phyloP scores from a whole-genome alignment of 345 rosid species.

The Pistacia integerrima region DNA sequence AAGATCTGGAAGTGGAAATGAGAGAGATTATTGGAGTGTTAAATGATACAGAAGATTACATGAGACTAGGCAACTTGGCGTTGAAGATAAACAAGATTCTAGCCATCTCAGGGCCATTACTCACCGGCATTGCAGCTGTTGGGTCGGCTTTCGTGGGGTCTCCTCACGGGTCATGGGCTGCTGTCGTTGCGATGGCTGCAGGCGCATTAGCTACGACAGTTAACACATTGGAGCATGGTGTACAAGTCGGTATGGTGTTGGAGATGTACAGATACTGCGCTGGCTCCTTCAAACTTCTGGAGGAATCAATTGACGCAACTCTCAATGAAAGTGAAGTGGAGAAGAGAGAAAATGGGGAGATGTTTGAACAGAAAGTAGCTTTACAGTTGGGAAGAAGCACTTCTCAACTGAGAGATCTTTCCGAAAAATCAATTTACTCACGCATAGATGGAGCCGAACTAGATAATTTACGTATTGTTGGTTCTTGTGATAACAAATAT shows the following conservation, averaged over 20 bases:
- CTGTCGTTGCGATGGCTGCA: constrained; percentile 26
- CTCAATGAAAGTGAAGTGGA: constrained; percentile 21
- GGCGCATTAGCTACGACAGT: constrained; percentile 41
- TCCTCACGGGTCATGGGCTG: constrained; percentile 12
- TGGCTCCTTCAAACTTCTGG: constrained; percentile 37
- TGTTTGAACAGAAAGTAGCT: constrained; percentile 44
- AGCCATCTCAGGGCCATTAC: constrained; percentile 11
- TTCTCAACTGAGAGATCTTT: constrained; percentile 44
- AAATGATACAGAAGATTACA: constrained; percentile 43
- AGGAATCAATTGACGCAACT: constrained; percentile 30
- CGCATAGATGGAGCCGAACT: constrained; percentile 8
- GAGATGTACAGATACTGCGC: constrained; percentile 55
- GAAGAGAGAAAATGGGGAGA: constrained; percentile 39
- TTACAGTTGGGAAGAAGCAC: constrained; percentile 49
- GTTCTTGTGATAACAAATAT: neutral
- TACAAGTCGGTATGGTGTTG: constrained; percentile 56
- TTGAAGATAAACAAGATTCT: constrained; percentile 45
- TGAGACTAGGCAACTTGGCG: constrained; percentile 39
- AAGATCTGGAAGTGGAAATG: constrained; percentile 42
- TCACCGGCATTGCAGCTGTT: constrained; percentile 41
- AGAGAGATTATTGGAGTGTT: constrained; percentile 34
- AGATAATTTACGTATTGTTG: constrained; percentile 36
- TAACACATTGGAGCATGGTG: constrained; percentile 46
- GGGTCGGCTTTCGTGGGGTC: constrained; percentile 21
- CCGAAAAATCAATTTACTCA: constrained; percentile 25